Percentiles rank a stretch among this genome's conserved stretches.
Evolutionary conservation across 2,329 filamentous ascomycete genomes (phyloP).

Genomic region (Dactylonectria estremocensis): DNA sequence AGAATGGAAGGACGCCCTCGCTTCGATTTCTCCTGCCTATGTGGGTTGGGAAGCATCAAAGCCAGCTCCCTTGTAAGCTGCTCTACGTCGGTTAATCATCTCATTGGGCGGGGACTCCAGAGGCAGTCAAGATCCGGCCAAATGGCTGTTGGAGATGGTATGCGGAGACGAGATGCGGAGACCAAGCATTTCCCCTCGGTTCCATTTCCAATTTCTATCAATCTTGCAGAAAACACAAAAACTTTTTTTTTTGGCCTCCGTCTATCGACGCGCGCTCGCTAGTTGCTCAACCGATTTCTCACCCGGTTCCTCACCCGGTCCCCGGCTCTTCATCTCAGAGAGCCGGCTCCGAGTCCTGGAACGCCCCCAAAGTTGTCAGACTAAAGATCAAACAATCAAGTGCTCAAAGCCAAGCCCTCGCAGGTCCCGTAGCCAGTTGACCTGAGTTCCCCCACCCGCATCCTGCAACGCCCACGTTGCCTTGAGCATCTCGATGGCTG

Average conservation of each 20-base stretch:
- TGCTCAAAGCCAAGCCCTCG: slow-evolving; percentile 62
- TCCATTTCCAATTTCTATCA: slow-evolving; percentile 14
- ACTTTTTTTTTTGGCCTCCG: slow-evolving; percentile 3
- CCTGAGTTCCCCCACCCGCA: slow-evolving; percentile 38
- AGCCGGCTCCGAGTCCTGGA: slow-evolving; percentile 4
- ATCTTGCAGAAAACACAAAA: slow-evolving; percentile 14
- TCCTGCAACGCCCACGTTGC: slow-evolving; percentile 64
- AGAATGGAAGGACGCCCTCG: background rate
- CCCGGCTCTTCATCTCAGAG: background rate
- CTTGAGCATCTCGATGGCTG: slow-evolving; percentile 64
- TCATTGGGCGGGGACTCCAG: background rate
- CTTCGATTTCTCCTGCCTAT: background rate
- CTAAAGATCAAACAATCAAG: slow-evolving; percentile 60
- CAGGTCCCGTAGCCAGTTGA: slow-evolving; percentile 61
- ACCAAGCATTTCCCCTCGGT: background rate
- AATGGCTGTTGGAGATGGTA: slow-evolving; percentile 2
- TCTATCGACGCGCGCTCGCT: slow-evolving; percentile 5
- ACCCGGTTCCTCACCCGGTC: background rate
- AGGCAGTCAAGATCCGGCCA: background rate
- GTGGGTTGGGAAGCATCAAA: background rate
- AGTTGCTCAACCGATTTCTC: background rate
- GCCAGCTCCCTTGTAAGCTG: background rate
- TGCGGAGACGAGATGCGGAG: slow-evolving; percentile 1
- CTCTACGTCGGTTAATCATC: background rate
- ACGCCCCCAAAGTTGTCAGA: slow-evolving; percentile 18